Evolutionary conservation across 805 yeast genomes (phyloP).

Genomic region (Candida saitoana): DNA sequence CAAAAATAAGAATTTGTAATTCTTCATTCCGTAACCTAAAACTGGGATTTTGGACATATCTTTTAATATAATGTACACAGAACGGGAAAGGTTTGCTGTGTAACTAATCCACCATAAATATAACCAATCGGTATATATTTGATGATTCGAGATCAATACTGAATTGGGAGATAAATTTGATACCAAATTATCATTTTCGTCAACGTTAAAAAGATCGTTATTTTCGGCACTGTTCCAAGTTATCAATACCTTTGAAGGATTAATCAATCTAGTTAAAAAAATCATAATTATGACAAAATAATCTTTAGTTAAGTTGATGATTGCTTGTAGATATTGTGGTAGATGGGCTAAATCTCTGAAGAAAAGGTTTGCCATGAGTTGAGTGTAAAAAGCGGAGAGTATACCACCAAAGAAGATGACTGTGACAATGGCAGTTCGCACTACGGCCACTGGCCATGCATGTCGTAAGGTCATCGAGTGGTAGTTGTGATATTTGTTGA

Average conservation of each 20-base stretch:
- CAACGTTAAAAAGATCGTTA: slow-evolving; percentile 23
- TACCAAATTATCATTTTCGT: slow-evolving; percentile 21
- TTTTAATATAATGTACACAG: slow-evolving; percentile 71
- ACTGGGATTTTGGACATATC: slow-evolving; percentile 73
- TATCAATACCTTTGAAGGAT: slow-evolving; percentile 51
- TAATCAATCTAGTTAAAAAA: slow-evolving; percentile 45
- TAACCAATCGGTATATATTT: slow-evolving; percentile 91
- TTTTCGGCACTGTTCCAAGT: slow-evolving; percentile 38
- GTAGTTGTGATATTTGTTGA: background rate
- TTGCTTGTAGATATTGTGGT: slow-evolving; percentile 32
- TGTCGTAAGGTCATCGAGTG: slow-evolving; percentile 8
- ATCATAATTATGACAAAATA: slow-evolving; percentile 54
- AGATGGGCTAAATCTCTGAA: slow-evolving; percentile 18
- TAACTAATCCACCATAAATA: slow-evolving; percentile 83
- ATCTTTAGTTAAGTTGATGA: slow-evolving; percentile 52
- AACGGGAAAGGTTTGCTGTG: slow-evolving; percentile 60
- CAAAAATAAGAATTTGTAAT: slow-evolving; percentile 72
- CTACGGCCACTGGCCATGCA: slow-evolving; percentile 16
- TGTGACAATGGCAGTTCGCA: slow-evolving; percentile 19
- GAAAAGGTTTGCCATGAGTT: slow-evolving; percentile 33
- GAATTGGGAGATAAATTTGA: slow-evolving; percentile 45
- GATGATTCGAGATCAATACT: slow-evolving; percentile 83
- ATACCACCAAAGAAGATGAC: slow-evolving; percentile 22
- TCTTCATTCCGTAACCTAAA: slow-evolving; percentile 81
- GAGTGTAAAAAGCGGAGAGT: slow-evolving; percentile 45